A percentile compares a stretch with the other conserved stretches of the same genome.
phyloP scores from a whole-genome alignment of 2,329 filamentous ascomycete genomes.

The Beauveria rudraprayagi region DNA sequence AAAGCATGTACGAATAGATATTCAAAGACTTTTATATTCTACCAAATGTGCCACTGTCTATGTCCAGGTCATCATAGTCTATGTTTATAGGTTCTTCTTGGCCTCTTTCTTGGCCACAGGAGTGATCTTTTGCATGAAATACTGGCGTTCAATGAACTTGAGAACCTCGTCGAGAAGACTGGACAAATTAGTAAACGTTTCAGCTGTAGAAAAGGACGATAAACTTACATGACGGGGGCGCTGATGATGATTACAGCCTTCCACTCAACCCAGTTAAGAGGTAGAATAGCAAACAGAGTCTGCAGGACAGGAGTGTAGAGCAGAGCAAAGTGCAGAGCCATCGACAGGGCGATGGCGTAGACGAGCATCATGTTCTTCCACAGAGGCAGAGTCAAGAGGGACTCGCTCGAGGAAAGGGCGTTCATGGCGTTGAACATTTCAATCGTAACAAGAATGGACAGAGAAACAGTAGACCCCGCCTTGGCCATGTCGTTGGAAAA shows the following conservation, averaged over 20 bases:
- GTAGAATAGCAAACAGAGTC: constrained; percentile 80
- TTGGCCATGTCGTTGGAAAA: constrained; percentile 81
- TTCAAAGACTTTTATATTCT: constrained; percentile 15
- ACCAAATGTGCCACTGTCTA: constrained; percentile 10
- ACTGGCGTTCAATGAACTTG: constrained; percentile 65
- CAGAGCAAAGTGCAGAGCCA: constrained; percentile 90
- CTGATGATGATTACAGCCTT: constrained; percentile 83
- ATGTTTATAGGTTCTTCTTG: constrained; percentile 47
- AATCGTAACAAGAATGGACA: constrained; percentile 90
- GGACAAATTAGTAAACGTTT: constrained; percentile 18
- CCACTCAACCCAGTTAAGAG: constrained; percentile 82
- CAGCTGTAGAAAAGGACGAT: not conserved
- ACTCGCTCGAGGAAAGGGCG: constrained; percentile 90
- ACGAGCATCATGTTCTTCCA: constrained; percentile 99
- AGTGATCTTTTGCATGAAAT: constrained; percentile 49
- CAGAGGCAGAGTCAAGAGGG: constrained; percentile 83
- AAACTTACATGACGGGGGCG: constrained; percentile 80
- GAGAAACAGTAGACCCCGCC: constrained; percentile 83
- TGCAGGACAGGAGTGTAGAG: constrained; percentile 89
- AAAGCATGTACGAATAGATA: constrained; percentile 25
- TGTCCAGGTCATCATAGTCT: constrained; percentile 7
- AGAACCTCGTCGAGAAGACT: constrained; percentile 77
- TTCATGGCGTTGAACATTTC: constrained; percentile 99
- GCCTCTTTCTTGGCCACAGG: constrained; percentile 31
- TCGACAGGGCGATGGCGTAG: constrained; percentile 85